Base-by-base conservation (phyloP, 140 eudicot genomes). In the Stevia rebaudiana region DNA sequence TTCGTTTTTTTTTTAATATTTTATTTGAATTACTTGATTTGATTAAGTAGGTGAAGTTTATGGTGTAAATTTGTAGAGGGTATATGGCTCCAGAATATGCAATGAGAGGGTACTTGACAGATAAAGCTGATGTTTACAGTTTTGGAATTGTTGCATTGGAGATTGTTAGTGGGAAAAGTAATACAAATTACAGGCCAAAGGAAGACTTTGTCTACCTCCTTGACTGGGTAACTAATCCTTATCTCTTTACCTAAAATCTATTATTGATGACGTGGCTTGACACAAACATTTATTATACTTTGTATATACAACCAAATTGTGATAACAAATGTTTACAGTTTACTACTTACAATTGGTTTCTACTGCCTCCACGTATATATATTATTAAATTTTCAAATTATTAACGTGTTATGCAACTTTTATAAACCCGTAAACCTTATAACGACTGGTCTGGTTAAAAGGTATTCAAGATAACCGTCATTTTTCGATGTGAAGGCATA, bases 71-170 rank as follows among this genome's bases (percentile, higher is more conserved):
- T 55, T 65, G 24, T 76, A 80, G 90, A 69, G 86, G 90, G 17
- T 83, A 83, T 61, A 83, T 80, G 86, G 83, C 90, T 74, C 90
- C 86, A 0, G 90, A 83, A 77, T 82, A 82, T 64, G 89, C 89
- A 73, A 83, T 77, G 85, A 76, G 86, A 70, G 90, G 86, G 43
- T 80, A 77, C 79, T 75, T 77, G 72, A 80, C 90, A 0, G 83
- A 83, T 47, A 83, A 83, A 71, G 90, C 86, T 31, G 86, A 83
- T 56, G 86, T 83, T 21, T 83, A 80, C 65, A 83, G 86, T 51
- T 83, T 83, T 31, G 90, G 90, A 57, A 76, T 83, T 30, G 90
- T 83, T 63, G 81, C 81, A 7, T 54, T 83, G 40, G 90, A 83
- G 79, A 83, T 83, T 47, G 80, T 80, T 17, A 80, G 86, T 18